These are phyloP conservation scores for Backusella psychrophila DNA, from an alignment of 192 early-diverging fungal species.

Conservation along the genomic window DNA sequence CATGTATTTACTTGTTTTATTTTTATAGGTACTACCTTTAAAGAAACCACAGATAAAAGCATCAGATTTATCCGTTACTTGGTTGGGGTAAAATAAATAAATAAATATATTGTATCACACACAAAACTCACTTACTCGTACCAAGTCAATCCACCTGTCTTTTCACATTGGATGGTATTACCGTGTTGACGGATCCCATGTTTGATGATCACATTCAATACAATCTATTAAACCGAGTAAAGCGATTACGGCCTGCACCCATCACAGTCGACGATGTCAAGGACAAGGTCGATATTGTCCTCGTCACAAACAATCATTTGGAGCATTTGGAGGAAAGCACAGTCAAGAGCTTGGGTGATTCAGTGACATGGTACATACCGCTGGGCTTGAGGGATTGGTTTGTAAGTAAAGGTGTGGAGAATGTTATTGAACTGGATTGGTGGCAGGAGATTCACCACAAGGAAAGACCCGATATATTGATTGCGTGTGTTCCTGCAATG, in stretches of 20 bases:
- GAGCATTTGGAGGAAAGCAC: constrained; percentile 48
- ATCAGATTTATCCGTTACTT: constrained; percentile 26
- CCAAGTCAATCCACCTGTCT: constrained; percentile 53
- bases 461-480: constrained; percentile 36
- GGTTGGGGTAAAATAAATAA: constrained; percentile 29
- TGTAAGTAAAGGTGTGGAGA: constrained; percentile 34
- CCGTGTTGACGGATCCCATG: constrained; percentile 52
- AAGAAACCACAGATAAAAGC: background rate
- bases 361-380: constrained; percentile 50
- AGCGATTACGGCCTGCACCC: constrained; percentile 40
- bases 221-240: constrained; percentile 18
- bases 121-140: background rate
- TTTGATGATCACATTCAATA: constrained; percentile 37
- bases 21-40: constrained; percentile 15
- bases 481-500: constrained; percentile 39
- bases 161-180: constrained; percentile 53
- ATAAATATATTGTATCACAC: background rate
- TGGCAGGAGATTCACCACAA: constrained; percentile 54
- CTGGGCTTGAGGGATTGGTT: constrained; percentile 47
- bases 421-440: constrained; percentile 56
- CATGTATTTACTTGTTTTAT: background rate
- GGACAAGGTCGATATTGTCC: constrained; percentile 41
- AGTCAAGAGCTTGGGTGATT: constrained; percentile 39
- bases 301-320: constrained; percentile 48
- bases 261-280: constrained; percentile 41